Evolutionary conservation across 73 alveolate genomes (phyloP), one percentile per base, ranked within the genome.

Genomic region (Paramecium biaurelia): DNA sequence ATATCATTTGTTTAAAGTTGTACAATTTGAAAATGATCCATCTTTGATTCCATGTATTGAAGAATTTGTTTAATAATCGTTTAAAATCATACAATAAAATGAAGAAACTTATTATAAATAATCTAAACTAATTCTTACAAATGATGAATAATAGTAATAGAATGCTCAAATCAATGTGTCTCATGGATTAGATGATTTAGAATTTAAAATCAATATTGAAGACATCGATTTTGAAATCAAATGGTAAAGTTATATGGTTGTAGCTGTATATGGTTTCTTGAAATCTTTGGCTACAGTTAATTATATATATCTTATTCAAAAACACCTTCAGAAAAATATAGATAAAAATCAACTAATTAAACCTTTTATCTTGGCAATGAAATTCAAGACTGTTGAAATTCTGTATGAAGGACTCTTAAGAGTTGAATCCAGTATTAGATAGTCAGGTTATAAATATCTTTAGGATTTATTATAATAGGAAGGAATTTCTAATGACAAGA

Each of bases 361-460:
- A 15, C 90, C 90, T 3, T 4, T 41, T 11, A 79, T 79, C 1
- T 26, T 79, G 7, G 10, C 45, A 0, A 47, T 79, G 45, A 79
- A 79, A 79, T 79, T 10, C 24, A 79, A 47, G 34, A 79, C 32
- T 30, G 90, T 79, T 24, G 74, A 79, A 26, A 26, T 43, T 11
- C 26, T 79, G 5, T 79, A 79, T 20, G 90, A 79, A 79, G 90
- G 90, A 23, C 47, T 79, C 15, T 20, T 79, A 2, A 38, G 90
- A 42, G 90, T 79, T 7, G 90, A 79, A 45, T 24, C 47, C 4
- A 79, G 90, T 45, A 79, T 79, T 0, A 38, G 90, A 79, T 20
- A 58, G 15, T 3, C 90, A 21, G 76, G 63, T 14, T 79, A 79
- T 24, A 79, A 15, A 34, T 43, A 79, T 42, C 49, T 79, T 10